Evolutionary conservation across 2,329 filamentous ascomycete genomes (phyloP).

Genomic region (Xylaria sp.): DNA sequence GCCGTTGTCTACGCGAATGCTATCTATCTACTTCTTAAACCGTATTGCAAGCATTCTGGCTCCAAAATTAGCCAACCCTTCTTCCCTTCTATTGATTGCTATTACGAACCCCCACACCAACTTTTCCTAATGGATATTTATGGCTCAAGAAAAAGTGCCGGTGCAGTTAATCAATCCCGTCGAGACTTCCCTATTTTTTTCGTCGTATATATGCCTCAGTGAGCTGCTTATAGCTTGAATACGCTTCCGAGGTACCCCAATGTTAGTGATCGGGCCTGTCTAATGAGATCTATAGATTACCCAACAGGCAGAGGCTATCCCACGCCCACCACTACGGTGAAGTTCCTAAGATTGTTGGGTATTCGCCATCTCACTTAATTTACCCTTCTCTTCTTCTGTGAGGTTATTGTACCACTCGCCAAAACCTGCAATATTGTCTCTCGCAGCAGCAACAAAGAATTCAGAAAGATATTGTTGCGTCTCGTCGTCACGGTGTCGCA

Average conservation of each 20-base stretch:
- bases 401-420: slow-evolving; percentile 67
- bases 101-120: neutral
- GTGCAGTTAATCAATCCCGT: neutral
- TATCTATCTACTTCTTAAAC: neutral
- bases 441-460: slow-evolving; percentile 76
- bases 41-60: neutral
- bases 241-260: no score
- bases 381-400: slow-evolving; percentile 66
- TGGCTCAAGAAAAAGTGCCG: neutral
- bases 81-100: slow-evolving; percentile 9
- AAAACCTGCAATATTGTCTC: slow-evolving; percentile 68
- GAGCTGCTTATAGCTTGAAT: no score
- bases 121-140: neutral
- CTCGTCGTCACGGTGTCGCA: slow-evolving; percentile 84
- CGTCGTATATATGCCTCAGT: neutral
- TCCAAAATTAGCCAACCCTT: slow-evolving; percentile 2
- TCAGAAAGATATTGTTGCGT: slow-evolving; percentile 85
- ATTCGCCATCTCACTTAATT: slow-evolving; percentile 64
- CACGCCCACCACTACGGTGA: neutral
- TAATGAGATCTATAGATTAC: neutral
- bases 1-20: neutral
- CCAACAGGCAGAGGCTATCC: neutral
- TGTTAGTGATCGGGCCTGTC: no score
- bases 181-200: neutral
- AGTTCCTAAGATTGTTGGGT: slow-evolving; percentile 41